Percentiles rank a stretch among this genome's conserved stretches.
phyloP scores from a whole-genome alignment of 345 rosid genomes.

The Schrenkiella parvula region DNA sequence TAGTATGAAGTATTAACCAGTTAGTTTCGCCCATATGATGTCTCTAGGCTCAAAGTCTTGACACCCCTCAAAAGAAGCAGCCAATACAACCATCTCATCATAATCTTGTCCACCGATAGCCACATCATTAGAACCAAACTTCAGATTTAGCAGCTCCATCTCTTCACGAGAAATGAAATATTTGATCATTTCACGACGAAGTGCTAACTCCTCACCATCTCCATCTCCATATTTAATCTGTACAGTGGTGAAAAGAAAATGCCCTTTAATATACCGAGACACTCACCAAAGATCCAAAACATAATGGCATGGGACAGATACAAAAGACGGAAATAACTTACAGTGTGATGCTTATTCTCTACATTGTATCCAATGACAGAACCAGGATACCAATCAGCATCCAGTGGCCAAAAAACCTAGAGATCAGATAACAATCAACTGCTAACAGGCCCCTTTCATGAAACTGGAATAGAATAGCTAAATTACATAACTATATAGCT shows the following conservation, averaged over 20 bases:
- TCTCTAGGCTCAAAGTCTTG: slow-evolving; percentile 88
- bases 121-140: slow-evolving; percentile 36
- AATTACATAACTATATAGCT: slow-evolving; percentile 4
- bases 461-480: background rate
- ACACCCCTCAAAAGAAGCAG: slow-evolving; percentile 81
- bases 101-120: slow-evolving; percentile 56
- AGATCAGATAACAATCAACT: slow-evolving; percentile 20
- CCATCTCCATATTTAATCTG: slow-evolving; percentile 88
- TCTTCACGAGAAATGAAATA: slow-evolving; percentile 63
- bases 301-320: background rate
- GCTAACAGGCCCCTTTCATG: background rate
- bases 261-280: background rate
- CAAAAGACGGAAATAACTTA: slow-evolving; percentile 33
- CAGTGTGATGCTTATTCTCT: slow-evolving; percentile 62
- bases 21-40: slow-evolving; percentile 95
- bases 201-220: slow-evolving; percentile 69
- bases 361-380: slow-evolving; percentile 54
- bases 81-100: slow-evolving; percentile 89
- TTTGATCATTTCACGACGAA: slow-evolving; percentile 64
- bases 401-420: slow-evolving; percentile 98
- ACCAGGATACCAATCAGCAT: slow-evolving; percentile 92
- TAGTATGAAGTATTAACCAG: slow-evolving; percentile 47
- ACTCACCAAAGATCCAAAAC: background rate
- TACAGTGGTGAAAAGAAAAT: slow-evolving; percentile 22
- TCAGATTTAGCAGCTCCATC: slow-evolving; percentile 58